A percentile compares a stretch with the other conserved stretches of the same genome.
phyloP scores from a whole-genome alignment of 257 asterid genomes.

The Nicotiana paniculata region DNA sequence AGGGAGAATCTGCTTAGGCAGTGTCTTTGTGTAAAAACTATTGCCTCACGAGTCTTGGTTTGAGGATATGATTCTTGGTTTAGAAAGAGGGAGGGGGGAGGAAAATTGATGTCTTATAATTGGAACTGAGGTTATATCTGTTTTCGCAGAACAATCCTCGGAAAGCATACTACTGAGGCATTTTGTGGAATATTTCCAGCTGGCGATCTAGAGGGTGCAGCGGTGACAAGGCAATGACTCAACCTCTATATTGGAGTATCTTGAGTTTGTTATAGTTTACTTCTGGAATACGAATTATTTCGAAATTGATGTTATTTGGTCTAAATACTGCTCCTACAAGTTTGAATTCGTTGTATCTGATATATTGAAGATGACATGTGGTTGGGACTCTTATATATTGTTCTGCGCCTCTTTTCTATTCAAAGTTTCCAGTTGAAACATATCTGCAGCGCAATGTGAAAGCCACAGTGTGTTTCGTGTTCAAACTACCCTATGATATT shows the following conservation, averaged over 20 bases:
- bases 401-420: neutral
- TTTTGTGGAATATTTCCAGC: neutral
- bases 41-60: neutral
- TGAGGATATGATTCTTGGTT: neutral
- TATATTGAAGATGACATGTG: neutral
- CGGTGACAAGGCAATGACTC: neutral
- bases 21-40: neutral
- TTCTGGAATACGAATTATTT: neutral
- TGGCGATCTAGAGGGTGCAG: neutral
- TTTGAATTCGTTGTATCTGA: conserved; percentile 2
- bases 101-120: neutral
- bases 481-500: neutral
- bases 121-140: neutral
- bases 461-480: neutral
- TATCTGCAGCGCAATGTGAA: neutral
- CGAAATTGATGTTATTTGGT: neutral
- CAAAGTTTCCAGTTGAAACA: neutral
- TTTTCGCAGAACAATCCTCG: conserved; percentile 74
- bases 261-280: neutral
- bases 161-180: conserved; percentile 52
- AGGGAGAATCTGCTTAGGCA: neutral
- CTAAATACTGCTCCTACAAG: neutral
- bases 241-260: neutral
- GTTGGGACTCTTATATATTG: neutral
- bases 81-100: neutral